Base-by-base conservation (phyloP, 306 rosid genomes). In the Inga leiocalycina region DNA sequence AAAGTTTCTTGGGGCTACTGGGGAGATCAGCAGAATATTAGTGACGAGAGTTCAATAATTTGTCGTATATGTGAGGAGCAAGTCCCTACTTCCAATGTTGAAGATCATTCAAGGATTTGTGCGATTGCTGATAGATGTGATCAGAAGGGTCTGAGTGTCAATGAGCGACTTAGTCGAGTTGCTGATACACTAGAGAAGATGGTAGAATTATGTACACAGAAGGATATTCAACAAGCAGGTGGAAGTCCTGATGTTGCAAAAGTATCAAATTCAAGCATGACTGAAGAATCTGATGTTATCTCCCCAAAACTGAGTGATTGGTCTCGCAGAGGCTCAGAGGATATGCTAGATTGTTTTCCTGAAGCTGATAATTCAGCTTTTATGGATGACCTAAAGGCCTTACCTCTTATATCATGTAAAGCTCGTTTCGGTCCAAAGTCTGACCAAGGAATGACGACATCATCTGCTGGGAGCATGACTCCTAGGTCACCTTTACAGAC, bases 51-150 rank as follows among this genome's bases (percentile, higher is more conserved):
- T 86, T 92, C 98, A 78, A 96, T 96, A 81, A 96, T 96, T 72
- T 96, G 99, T 89, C 97, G 99, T 77, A 96, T 96, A 86, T 96
- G 99, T 76, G 99, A 96, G 93, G 99, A 96, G 81, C 94, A 96
- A 62, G 97, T 96, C 85, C 97, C 98, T 61, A 96, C 99, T 84
- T 83, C 85, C 79, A 90, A 86, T 81, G 98, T 96, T 88, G 99
- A 96, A 88, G 98, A 96, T 77, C 99, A 96, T 88, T 96, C 93
- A 51, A 92, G 92, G 91, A 90, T 94, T 84, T 96, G 99, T 86
- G 93, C 98, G 15, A 83, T 94, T 86, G 99, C 98, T 84, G 97
- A 96, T 88, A 90, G 97, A 88, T 96, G 98, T 87, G 99, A 94
- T 90, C 92, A 88, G 81, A 90, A 83, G 83, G 98, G 99, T 87